Conservation (phyloP, 306 rosid species). For the Vachellia collinsii region DNA sequence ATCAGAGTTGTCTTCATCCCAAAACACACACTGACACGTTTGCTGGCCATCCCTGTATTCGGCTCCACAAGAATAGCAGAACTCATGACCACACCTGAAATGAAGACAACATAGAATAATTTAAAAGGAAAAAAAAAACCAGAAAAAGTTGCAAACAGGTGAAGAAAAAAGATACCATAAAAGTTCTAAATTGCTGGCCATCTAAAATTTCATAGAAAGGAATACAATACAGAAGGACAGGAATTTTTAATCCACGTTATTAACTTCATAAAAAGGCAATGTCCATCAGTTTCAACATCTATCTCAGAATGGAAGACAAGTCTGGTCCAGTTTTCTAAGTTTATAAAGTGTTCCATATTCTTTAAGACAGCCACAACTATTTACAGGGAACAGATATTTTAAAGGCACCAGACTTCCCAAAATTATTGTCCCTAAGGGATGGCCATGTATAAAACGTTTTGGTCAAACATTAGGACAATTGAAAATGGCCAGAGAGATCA, state of each 20-base stretch:
- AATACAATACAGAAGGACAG: not conserved
- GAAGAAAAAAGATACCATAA: too few species aligned
- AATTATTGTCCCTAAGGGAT: not conserved
- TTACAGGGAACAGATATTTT: not conserved
- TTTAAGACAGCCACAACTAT: not conserved
- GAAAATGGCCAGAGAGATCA: not conserved
- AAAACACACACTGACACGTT: slow-evolving; percentile 80
- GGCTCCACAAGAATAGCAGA: slow-evolving; percentile 86
- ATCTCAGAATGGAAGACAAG: not conserved
- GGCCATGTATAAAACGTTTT: not conserved
- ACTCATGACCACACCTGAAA: slow-evolving; percentile 88
- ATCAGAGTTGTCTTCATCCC: slow-evolving; percentile 76
- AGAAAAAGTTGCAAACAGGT: not conserved
- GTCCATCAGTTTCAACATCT: too few species aligned
- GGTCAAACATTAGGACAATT: not conserved
- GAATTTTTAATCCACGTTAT: not conserved
- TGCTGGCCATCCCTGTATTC: slow-evolving; percentile 74
- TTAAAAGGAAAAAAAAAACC: not conserved
- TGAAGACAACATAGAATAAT: slow-evolving; percentile 7
- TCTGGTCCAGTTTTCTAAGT: not conserved
- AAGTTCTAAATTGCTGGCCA: not conserved
- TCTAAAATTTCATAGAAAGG: not conserved
- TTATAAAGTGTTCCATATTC: not conserved
- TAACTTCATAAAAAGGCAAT: not conserved
- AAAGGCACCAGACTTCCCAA: not conserved